Base-by-base conservation (phyloP, 2,329 filamentous ascomycete species). In the Trichoderma cornu-damae region DNA sequence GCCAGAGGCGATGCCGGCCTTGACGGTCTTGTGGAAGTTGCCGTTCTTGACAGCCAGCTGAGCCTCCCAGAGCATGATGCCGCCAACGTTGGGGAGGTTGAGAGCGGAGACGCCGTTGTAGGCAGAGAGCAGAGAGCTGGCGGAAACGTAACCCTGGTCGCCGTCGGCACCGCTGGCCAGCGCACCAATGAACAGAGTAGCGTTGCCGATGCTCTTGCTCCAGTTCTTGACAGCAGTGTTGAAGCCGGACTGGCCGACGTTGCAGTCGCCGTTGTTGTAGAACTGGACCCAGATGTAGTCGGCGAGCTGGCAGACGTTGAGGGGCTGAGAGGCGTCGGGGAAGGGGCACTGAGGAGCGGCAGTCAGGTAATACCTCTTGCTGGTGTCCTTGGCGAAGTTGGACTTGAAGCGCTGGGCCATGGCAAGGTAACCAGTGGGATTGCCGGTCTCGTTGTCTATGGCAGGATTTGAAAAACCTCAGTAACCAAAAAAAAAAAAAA, bases 41-140 rank as follows among this genome's bases (percentile, higher is more conserved):
- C 80, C 81, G 3, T 67, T 38, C 67, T 84, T 85, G 8, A 69
- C 70, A 59, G 78, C 81, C 3, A 79, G 74, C 70, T 84, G 82
- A 22, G 74, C 79, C 68, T 87, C 84, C 84, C 83, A 87, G 68
- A 86, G 74, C 84, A 87, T 86, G 12, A 85, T 76, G 24, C 84
- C 84, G 5, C 83, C 84, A 63, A 87, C 86, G 68, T 78, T 84
- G 2, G 73, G 68, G 64, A 80, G 85, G 32, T 70, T 69, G 69
- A 79, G 77, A 40, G 69, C 72, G 65, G 82, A 83, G 20, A 64
- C 63, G 6, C 53, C 46, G 28, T 73, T 56, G 61, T 86, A 75
- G 26, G 84, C 72, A 20, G 70, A 64, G 16, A 67, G 69, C 18
- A 87, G 71, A 6, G 72, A 65, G n/a, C 60, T 63, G 1, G 75